Conservation (phyloP, 306 rosid species). For the Citrullus amarus region DNA sequence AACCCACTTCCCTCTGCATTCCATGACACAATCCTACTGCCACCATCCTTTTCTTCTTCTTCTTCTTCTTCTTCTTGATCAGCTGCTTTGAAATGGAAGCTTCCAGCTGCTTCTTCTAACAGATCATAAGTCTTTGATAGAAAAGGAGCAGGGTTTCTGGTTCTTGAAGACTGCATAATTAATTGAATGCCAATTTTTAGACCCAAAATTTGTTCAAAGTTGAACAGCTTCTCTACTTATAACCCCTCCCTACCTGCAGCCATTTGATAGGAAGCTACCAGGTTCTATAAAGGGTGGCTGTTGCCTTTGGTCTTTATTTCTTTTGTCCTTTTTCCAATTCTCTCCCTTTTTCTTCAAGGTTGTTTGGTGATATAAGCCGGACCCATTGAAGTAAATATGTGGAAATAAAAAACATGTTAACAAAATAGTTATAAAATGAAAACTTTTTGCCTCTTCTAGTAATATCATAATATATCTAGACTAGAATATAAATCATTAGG, state of each 20-base stretch:
- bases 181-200: not conserved
- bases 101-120: conserved; percentile 44
- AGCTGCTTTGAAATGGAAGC: not conserved
- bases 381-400: not conserved
- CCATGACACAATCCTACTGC: conserved; percentile 45
- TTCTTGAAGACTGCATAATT: conserved; percentile 21
- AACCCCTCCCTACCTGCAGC: not conserved
- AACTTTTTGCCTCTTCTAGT: not conserved
- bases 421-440: not conserved
- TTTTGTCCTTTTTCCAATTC: not conserved
- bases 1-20: conserved; percentile 56
- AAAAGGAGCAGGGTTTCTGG: conserved; percentile 58
- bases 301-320: not conserved
- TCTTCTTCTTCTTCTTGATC: not conserved
- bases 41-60: conserved; percentile 5
- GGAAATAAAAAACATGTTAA: not conserved
- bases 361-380: conserved; percentile 2
- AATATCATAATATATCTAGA: not conserved
- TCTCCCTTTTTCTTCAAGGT: not conserved
- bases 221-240: conserved; percentile 1
- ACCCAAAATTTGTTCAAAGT: conserved; percentile 2
- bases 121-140: conserved; percentile 57
- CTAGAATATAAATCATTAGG: not conserved
- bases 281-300: not conserved
- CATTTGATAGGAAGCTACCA: conserved; percentile 7